phyloP scores from a whole-genome alignment of 1,284 basidiomycete species.

The Prillingera fragicola region DNA sequence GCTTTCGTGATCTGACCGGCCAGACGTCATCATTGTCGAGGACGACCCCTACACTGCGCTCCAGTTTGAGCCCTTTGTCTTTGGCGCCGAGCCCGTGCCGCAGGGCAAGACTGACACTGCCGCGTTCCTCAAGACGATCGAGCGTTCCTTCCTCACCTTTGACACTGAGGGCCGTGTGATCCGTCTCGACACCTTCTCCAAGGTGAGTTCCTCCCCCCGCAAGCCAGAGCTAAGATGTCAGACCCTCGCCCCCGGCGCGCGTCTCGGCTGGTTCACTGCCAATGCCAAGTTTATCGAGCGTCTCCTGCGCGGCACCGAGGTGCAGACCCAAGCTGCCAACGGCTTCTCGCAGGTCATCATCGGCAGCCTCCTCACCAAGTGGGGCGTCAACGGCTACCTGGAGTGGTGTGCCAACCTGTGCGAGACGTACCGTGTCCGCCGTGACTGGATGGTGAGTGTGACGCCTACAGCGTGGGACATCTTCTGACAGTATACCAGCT shows the following conservation, averaged over 20 bases:
- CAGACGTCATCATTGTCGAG: conserved; percentile 63
- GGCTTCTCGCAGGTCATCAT: conserved; percentile 59
- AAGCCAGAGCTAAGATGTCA: conserved; percentile 51
- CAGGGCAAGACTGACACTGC: conserved; percentile 13
- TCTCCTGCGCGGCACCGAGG: conserved; percentile 63
- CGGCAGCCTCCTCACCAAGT: conserved; percentile 57
- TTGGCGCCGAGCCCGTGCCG: neutral
- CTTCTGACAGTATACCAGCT: conserved; percentile 3
- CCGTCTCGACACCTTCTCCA: conserved; percentile 33
- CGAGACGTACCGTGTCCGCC: conserved; percentile 36
- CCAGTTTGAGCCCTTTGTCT: conserved; percentile 22
- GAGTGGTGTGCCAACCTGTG: conserved; percentile 60
- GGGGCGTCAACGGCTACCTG: conserved; percentile 62
- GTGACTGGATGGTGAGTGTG: conserved; percentile 31
- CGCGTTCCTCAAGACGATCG: conserved; percentile 45
- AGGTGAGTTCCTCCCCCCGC: conserved; percentile 9
- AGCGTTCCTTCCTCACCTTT: conserved; percentile 61
- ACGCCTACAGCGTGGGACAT: neutral
- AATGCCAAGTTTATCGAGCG: conserved; percentile 54
- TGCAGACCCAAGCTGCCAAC: conserved; percentile 61
- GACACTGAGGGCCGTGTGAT: conserved; percentile 34
- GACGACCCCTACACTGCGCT: conserved; percentile 76
- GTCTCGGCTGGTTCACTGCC: conserved; percentile 66
- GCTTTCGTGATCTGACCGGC: neutral
- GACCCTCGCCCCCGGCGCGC: conserved; percentile 66